These are phyloP conservation scores for Physcia stellaris DNA, from an alignment of 495 filamentous ascomycete genomes.

Conservation along the genomic window DNA sequence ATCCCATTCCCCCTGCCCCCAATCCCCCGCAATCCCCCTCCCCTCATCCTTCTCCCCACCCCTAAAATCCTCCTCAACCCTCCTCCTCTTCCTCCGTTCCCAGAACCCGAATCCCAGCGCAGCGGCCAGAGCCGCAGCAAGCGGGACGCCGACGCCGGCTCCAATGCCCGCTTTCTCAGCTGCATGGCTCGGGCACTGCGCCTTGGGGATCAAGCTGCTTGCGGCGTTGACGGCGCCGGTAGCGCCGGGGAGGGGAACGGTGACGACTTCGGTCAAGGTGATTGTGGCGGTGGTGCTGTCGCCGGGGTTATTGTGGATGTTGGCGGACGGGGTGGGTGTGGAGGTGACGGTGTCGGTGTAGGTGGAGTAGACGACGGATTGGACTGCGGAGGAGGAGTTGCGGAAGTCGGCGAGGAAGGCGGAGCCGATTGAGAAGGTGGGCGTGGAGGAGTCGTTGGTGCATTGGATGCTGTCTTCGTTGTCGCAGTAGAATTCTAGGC, in stretches of 20 bases:
- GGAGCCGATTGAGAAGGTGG: too few relatives aligned
- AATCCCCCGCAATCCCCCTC: background rate
- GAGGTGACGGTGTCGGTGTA: background rate
- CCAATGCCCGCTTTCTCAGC: background rate
- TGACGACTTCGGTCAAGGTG: background rate
- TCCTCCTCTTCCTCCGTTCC: background rate
- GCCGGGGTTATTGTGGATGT: background rate
- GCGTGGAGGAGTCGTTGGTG: too few relatives aligned
- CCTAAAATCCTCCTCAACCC: too few relatives aligned
- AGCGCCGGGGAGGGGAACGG: background rate
- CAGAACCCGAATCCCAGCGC: background rate
- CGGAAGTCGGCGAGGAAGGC: too few relatives aligned
- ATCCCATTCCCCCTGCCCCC: background rate
- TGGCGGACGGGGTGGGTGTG: background rate
- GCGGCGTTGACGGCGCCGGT: background rate
- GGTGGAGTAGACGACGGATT: too few relatives aligned
- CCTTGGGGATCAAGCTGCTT: background rate
- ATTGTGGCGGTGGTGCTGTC: background rate
- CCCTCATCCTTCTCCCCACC: background rate
- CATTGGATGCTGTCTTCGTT: too few relatives aligned
- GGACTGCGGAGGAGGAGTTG: too few relatives aligned
- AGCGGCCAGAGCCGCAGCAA: background rate
- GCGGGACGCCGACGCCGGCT: background rate
- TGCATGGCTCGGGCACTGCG: background rate
- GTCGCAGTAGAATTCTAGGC: too few relatives aligned